These are phyloP conservation scores for Aspergillus latus DNA, from an alignment of 2,329 filamentous ascomycete genomes.

Conservation along the genomic window DNA sequence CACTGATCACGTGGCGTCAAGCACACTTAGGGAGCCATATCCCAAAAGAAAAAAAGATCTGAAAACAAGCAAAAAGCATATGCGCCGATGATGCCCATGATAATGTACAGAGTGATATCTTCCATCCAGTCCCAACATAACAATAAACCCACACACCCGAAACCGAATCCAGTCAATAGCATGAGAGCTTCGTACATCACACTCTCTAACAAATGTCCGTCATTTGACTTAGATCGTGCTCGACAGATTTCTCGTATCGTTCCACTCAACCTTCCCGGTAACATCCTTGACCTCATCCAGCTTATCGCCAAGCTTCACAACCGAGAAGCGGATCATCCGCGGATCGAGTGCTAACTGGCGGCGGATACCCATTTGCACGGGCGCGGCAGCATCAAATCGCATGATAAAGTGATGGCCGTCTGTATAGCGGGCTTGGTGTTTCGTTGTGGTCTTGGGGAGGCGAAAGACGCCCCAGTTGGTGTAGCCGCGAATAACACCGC, in stretches of 20 bases:
- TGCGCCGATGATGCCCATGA: slow-evolving; percentile 36
- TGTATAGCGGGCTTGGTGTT: slow-evolving; percentile 79
- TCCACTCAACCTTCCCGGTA: slow-evolving; percentile 56
- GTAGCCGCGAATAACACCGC: slow-evolving; percentile 87
- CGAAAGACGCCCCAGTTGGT: slow-evolving; percentile 94
- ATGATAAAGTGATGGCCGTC: slow-evolving; percentile 96
- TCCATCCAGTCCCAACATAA: slow-evolving; percentile 27
- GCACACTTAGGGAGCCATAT: not conserved
- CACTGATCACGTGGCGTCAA: slow-evolving; percentile 1
- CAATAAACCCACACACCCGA: slow-evolving; percentile 22
- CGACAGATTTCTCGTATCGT: slow-evolving; percentile 32
- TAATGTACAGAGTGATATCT: slow-evolving; percentile 19
- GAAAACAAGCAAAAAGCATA: slow-evolving; percentile 7
- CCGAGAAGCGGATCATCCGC: slow-evolving; percentile 79
- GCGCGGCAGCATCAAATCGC: slow-evolving; percentile 81
- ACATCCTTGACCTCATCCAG: slow-evolving; percentile 62
- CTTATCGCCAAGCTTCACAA: slow-evolving; percentile 78
- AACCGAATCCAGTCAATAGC: not conserved
- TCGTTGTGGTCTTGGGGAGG: slow-evolving; percentile 74
- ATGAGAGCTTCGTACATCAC: not conserved
- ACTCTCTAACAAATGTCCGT: too few relatives aligned
- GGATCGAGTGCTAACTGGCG: slow-evolving; percentile 81
- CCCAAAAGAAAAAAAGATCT: not conserved
- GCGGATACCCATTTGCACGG: slow-evolving; percentile 72
- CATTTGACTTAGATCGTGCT: slow-evolving; percentile 25